These are phyloP conservation scores for Crithidia bombi DNA, from an alignment of 208 protist species.

Conservation along the genomic window DNA sequence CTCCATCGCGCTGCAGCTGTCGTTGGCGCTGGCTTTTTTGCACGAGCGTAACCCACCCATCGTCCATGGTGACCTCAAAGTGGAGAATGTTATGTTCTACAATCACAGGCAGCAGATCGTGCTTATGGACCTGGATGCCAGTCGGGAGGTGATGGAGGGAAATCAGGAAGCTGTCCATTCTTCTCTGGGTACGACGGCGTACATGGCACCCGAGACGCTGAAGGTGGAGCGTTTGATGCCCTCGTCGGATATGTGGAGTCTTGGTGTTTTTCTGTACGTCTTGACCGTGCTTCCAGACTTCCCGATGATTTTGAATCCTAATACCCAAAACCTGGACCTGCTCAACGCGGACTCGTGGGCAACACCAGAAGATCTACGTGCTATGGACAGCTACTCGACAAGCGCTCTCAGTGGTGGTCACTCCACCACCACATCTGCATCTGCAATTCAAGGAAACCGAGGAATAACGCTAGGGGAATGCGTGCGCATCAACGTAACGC, in stretches of 20 bases:
- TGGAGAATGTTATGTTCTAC: conserved; percentile 78
- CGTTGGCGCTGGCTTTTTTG: conserved; percentile 56
- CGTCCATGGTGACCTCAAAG: conserved; percentile 84
- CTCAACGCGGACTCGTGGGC: conserved; percentile 71
- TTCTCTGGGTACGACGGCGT: conserved; percentile 57
- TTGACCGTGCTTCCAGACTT: conserved; percentile 78
- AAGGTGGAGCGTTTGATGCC: conserved; percentile 63
- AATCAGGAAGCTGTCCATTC: conserved; percentile 38
- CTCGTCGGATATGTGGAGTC: conserved; percentile 82
- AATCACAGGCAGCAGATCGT: conserved; percentile 61
- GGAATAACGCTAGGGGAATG: conserved; percentile 50
- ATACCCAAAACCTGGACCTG: conserved; percentile 49
- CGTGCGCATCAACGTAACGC: conserved; percentile 38
- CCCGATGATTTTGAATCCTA: conserved; percentile 68
- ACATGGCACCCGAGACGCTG: conserved; percentile 81
- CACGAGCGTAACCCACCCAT: conserved; percentile 82
- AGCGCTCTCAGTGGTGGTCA: conserved; percentile 26
- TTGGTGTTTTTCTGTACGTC: conserved; percentile 82
- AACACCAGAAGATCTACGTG: conserved; percentile 44
- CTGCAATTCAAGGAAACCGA: conserved; percentile 4
- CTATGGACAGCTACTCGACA: conserved; percentile 39
- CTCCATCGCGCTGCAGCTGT: conserved; percentile 68
- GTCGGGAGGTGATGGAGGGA: conserved; percentile 44
- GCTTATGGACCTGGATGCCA: conserved; percentile 81
- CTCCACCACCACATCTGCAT: neutral